phyloP scores from a whole-genome alignment of 495 filamentous ascomycete species.

The Evernia prunastri region DNA sequence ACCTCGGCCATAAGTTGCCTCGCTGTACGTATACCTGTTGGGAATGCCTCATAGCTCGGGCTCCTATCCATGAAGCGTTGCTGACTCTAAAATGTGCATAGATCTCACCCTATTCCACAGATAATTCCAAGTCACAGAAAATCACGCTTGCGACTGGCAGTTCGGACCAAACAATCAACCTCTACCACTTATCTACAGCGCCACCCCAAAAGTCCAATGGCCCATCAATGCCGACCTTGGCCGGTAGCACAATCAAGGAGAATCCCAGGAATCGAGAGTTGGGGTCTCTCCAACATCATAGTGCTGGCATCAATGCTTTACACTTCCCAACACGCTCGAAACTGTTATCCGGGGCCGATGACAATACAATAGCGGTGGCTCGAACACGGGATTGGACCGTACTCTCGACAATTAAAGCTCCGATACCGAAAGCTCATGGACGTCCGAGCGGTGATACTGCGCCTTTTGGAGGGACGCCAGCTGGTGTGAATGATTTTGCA shows the following conservation, averaged over 20 bases:
- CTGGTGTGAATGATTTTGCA: conserved; percentile 92
- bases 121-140: conserved; percentile 54
- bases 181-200: conserved; percentile 80
- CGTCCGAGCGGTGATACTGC: conserved; percentile 88
- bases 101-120: conserved; percentile 40
- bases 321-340: conserved; percentile 82
- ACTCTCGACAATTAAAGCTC: conserved; percentile 84
- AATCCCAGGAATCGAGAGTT: conserved; percentile 84
- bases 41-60: neutral
- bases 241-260: conserved; percentile 63
- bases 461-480: conserved; percentile 69
- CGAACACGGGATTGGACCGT: conserved; percentile 84
- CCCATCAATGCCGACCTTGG: conserved; percentile 51
- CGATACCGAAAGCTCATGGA: conserved; percentile 73
- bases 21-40: conserved; percentile 34
- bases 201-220: conserved; percentile 49
- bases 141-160: conserved; percentile 82
- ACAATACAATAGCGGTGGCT: conserved; percentile 81
- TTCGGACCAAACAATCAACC: conserved; percentile 88
- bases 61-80: conserved; percentile 53
- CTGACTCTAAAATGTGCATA: neutral
- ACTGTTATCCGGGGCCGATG: conserved; percentile 74
- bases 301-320: conserved; percentile 68
- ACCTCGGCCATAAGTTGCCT: conserved; percentile 83
- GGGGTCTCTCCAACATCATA: conserved; percentile 80